Conservation (phyloP, 2,329 filamentous ascomycete genomes). For the Pseudopithomyces chartarum region DNA sequence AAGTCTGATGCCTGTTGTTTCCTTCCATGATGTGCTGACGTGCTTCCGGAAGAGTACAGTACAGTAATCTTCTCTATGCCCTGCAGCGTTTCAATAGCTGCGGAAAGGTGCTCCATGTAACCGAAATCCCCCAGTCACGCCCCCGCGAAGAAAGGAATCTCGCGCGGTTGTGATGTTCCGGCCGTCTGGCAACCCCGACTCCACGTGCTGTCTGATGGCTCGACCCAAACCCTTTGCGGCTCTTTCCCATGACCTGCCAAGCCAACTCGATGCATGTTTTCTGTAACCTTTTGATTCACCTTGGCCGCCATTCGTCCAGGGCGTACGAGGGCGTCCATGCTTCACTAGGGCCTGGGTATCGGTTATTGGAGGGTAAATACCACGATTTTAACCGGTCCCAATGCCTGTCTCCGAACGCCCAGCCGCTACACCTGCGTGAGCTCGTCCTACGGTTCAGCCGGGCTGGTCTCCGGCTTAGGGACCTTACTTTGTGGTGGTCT, state of each 20-base stretch:
- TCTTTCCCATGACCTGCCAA: slow-evolving; percentile 3
- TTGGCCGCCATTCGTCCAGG: slow-evolving; percentile 2
- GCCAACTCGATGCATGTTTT: not conserved
- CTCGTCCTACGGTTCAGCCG: slow-evolving; percentile 33
- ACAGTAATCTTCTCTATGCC: not conserved
- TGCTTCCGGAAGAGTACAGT: not conserved
- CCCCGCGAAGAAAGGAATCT: not conserved
- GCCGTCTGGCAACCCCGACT: not conserved
- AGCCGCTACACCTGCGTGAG: slow-evolving; percentile 30
- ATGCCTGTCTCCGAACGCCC: slow-evolving; percentile 15
- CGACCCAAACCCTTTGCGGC: not conserved
- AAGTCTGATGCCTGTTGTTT: not conserved
- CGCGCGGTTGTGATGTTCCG: not conserved
- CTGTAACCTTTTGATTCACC: slow-evolving; percentile 1
- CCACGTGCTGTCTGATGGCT: slow-evolving; percentile 7
- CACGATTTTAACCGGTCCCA: slow-evolving; percentile 12
- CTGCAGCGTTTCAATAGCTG: slow-evolving; percentile 8
- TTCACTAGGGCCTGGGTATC: not conserved
- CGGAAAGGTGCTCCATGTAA: slow-evolving; percentile 2
- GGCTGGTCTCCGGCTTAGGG: slow-evolving; percentile 26
- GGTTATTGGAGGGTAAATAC: slow-evolving; percentile 16
- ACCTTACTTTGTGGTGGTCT: slow-evolving; percentile 20
- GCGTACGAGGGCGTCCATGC: not conserved
- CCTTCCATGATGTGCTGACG: not conserved
- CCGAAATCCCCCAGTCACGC: slow-evolving; percentile 4